A percentile compares a stretch with the other conserved stretches of the same genome.
Evolutionary conservation across 2,329 filamentous ascomycete species (phyloP).

Genomic region (Apiospora malaysiana): DNA sequence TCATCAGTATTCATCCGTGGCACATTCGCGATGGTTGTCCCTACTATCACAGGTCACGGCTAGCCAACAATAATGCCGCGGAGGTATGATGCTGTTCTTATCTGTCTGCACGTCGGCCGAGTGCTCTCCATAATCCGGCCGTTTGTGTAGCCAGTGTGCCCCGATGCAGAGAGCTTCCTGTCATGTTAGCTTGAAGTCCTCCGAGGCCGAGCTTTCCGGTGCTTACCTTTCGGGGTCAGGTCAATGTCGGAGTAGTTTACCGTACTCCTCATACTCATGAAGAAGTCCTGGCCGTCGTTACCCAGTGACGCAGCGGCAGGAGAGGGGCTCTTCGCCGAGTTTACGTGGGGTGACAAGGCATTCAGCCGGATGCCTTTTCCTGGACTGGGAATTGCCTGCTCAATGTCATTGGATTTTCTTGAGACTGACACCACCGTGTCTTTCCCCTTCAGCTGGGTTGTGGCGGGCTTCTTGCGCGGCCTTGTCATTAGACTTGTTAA

Average conservation of each 20-base stretch:
- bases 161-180: slow-evolving; percentile 69
- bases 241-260: slow-evolving; percentile 79
- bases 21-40: slow-evolving; percentile 26
- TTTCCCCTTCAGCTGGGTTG: not conserved
- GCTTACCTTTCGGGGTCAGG: slow-evolving; percentile 66
- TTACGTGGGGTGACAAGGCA: not conserved
- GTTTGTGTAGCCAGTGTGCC: slow-evolving; percentile 67
- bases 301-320: slow-evolving; percentile 18
- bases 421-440: not conserved
- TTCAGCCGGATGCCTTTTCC: not conserved
- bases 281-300: slow-evolving; percentile 43
- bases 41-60: slow-evolving; percentile 69
- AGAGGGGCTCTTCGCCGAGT: not conserved
- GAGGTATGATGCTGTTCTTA: slow-evolving; percentile 43
- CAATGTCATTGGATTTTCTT: slow-evolving; percentile 5
- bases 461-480: slow-evolving; percentile 24
- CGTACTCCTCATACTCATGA: slow-evolving; percentile 68
- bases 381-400: not conserved
- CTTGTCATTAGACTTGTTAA: slow-evolving; percentile 64
- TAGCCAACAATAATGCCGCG: slow-evolving; percentile 71
- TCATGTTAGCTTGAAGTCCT: slow-evolving; percentile 19
- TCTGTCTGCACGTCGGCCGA: slow-evolving; percentile 26
- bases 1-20: slow-evolving; percentile 27
- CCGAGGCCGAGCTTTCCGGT: not conserved
- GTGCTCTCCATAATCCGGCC: slow-evolving; percentile 34